Conservation (phyloP, 2,329 filamentous ascomycete species). For the Orbilia brochopaga region DNA sequence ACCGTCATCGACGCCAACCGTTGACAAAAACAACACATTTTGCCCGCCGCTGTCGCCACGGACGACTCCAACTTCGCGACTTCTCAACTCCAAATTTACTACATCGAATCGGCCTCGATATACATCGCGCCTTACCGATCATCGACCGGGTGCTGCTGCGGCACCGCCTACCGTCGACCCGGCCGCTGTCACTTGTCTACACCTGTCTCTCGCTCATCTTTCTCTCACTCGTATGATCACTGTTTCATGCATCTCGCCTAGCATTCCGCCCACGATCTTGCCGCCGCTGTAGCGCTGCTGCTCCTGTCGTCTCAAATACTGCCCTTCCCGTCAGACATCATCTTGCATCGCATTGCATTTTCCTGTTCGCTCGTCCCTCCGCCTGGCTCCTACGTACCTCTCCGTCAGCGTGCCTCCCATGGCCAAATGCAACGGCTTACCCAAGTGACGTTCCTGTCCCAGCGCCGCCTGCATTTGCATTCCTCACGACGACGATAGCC, state of each 20-base stretch:
- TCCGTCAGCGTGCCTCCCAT: background rate
- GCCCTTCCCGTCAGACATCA: constrained; percentile 1
- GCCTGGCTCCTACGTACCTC: background rate
- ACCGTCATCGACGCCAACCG: background rate
- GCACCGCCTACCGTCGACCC: constrained; percentile 31
- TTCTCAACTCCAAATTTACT: too few species aligned
- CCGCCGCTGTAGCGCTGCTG: constrained; percentile 22
- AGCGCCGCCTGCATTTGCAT: background rate
- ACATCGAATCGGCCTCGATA: background rate
- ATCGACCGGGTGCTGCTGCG: background rate
- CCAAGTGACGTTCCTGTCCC: constrained; percentile 7
- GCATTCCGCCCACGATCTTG: background rate
- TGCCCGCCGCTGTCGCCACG: background rate
- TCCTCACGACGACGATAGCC: background rate
- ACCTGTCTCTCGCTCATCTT: background rate
- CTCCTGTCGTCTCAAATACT: background rate
- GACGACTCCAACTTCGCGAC: background rate
- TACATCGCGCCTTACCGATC: background rate
- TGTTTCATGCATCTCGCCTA: background rate
- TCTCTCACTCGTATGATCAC: background rate
- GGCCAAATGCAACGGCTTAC: background rate
- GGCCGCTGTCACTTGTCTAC: background rate
- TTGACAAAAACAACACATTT: constrained; percentile 1
- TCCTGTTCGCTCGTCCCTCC: background rate
- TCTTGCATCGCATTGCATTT: background rate